Evolutionary conservation across 2,329 filamentous ascomycete species (phyloP).

Genomic region (Neocatenulostroma microsporum): DNA sequence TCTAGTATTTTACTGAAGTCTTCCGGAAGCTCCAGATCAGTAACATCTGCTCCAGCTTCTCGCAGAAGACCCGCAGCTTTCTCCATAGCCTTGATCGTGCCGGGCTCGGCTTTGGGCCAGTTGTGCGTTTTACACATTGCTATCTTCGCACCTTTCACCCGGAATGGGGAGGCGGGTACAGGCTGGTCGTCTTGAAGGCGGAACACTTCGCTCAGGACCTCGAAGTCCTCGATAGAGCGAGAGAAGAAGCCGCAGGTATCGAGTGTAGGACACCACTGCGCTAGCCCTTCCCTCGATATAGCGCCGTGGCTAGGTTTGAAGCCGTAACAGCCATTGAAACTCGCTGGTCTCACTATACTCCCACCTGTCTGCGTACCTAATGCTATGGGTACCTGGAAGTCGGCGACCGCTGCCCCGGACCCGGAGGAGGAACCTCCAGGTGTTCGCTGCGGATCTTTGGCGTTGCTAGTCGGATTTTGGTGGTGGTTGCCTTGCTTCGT

Average conservation of each 20-base stretch:
- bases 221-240: constrained; percentile 51
- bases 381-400: constrained; percentile 53
- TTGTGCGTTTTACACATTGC: constrained; percentile 48
- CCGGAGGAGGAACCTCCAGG: constrained; percentile 62
- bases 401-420: constrained; percentile 58
- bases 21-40: constrained; percentile 48
- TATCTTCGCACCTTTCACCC: constrained; percentile 45
- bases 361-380: constrained; percentile 62
- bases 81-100: constrained; percentile 30
- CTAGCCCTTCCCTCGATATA: constrained; percentile 55
- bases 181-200: constrained; percentile 46
- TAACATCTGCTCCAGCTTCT: constrained; percentile 46
- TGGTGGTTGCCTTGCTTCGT: constrained; percentile 41
- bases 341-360: constrained; percentile 55
- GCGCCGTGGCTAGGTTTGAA: constrained; percentile 61
- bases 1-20: constrained; percentile 43
- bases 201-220: constrained; percentile 50
- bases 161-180: constrained; percentile 16
- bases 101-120: constrained; percentile 39
- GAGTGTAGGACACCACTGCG: constrained; percentile 50
- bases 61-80: constrained; percentile 29
- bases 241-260: constrained; percentile 58
- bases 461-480: constrained; percentile 44
- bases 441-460: constrained; percentile 46
- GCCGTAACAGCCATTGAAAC: constrained; percentile 57